Evolutionary conservation across 257 asterid species (phyloP).

Genomic region (Marsdenia floribunda): DNA sequence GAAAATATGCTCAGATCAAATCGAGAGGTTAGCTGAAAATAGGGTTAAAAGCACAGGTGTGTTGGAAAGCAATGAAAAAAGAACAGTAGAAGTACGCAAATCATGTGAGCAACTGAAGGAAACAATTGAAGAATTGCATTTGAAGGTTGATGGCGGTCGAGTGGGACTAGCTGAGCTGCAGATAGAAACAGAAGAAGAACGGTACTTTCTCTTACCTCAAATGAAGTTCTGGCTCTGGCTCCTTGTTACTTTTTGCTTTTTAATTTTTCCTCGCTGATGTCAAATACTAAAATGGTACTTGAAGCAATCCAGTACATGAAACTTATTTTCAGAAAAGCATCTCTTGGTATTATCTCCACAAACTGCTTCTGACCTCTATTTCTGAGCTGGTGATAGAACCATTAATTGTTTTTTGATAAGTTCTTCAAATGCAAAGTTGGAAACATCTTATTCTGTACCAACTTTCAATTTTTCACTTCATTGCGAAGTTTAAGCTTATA

Average conservation of each 20-base stretch:
- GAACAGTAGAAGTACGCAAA: slow-evolving; percentile 46
- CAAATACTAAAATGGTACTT: neutral
- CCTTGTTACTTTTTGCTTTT: neutral
- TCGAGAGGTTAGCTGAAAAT: slow-evolving; percentile 69
- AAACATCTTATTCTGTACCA: neutral
- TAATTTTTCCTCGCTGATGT: neutral
- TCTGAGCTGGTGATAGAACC: neutral
- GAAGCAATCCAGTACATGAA: neutral
- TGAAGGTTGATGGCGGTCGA: slow-evolving; percentile 61
- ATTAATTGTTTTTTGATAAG: neutral
- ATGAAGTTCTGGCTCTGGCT: neutral
- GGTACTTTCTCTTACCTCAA: slow-evolving; percentile 32
- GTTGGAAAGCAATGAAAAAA: slow-evolving; percentile 58
- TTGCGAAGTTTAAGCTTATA: neutral
- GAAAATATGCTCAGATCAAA: slow-evolving; percentile 64
- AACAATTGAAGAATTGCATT: slow-evolving; percentile 65
- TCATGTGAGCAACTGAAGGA: slow-evolving; percentile 48
- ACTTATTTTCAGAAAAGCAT: neutral
- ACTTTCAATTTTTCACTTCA: neutral
- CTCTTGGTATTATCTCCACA: neutral
- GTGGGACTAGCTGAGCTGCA: slow-evolving; percentile 60
- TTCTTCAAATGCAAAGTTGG: neutral
- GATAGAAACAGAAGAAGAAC: slow-evolving; percentile 83
- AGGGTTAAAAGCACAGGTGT: slow-evolving; percentile 46
- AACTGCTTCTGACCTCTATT: neutral